Conservation (phyloP, 768 basidiomycete species). For the Serendipita sp. region DNA sequence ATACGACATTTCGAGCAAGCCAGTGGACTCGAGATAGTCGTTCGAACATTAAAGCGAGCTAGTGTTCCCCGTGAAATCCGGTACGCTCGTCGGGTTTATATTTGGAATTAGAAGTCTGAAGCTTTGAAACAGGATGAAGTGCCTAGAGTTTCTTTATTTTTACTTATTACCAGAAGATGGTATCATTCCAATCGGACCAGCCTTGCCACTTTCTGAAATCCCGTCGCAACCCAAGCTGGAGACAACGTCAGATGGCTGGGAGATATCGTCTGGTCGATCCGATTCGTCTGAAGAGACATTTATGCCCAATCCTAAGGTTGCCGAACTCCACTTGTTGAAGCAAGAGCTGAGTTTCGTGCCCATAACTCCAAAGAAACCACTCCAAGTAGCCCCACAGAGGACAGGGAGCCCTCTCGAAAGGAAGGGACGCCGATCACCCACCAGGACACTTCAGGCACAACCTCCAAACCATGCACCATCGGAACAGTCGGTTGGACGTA, state of each 20-base stretch:
- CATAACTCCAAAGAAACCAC: constrained; percentile 43
- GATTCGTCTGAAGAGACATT: constrained; percentile 17
- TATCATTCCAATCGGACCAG: too few species aligned
- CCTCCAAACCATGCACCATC: too few species aligned
- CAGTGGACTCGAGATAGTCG: constrained; percentile 63
- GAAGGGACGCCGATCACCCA: too few species aligned
- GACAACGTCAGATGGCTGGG: constrained; percentile 6
- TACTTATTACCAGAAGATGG: constrained; percentile 74
- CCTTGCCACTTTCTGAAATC: constrained; percentile 4
- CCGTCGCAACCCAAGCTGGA: constrained; percentile 9
- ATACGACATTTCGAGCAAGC: constrained; percentile 64
- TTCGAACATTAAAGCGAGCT: constrained; percentile 75
- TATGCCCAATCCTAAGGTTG: constrained; percentile 14
- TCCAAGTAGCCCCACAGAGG: constrained; percentile 9
- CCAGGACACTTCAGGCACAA: too few species aligned
- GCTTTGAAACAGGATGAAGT: constrained; percentile 61
- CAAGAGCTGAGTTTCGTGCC: constrained; percentile 62
- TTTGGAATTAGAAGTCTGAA: not conserved
- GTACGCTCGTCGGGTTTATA: constrained; percentile 26
- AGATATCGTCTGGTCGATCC: constrained; percentile 9
- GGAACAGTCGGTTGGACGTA: too few species aligned
- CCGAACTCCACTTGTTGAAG: constrained; percentile 41
- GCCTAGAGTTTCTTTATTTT: constrained; percentile 87
- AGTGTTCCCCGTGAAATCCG: constrained; percentile 76
- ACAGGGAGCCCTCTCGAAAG: too few species aligned